These are phyloP conservation scores for Carnegiea gigantea DNA, from an alignment of 179 eudicot genomes.

Conservation along the genomic window DNA sequence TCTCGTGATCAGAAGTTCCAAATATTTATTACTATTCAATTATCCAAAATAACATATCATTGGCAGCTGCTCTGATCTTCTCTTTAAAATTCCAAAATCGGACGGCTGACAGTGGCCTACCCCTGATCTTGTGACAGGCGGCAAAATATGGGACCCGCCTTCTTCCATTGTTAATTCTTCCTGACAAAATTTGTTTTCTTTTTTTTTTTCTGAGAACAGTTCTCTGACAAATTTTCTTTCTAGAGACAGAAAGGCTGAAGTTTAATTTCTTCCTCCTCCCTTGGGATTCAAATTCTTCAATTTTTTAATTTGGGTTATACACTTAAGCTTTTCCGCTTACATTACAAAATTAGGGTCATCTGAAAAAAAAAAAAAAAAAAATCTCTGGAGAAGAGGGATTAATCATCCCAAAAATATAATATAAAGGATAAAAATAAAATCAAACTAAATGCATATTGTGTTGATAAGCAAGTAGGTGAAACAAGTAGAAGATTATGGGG, in stretches of 20 bases:
- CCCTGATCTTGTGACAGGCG: slow-evolving; percentile 12
- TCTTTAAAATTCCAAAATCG: neutral
- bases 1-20: slow-evolving; percentile 1
- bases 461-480: too few species aligned
- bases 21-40: neutral
- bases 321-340: too few species aligned
- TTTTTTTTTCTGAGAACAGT: neutral
- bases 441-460: too few species aligned
- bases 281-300: neutral
- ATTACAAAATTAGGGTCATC: too few species aligned
- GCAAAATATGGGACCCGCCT: slow-evolving; percentile 5
- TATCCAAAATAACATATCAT: slow-evolving; percentile 7
- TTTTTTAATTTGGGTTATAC: neutral
- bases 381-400: too few species aligned
- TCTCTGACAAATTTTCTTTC: slow-evolving; percentile 19
- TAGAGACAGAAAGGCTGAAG: slow-evolving; percentile 7
- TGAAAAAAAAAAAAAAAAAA: too few species aligned
- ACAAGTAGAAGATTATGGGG: too few species aligned
- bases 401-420: too few species aligned
- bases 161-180: neutral
- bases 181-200: neutral
- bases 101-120: slow-evolving; percentile 7
- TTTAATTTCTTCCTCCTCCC: neutral
- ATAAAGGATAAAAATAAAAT: too few species aligned
- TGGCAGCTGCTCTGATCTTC: neutral